These are phyloP conservation scores for Trametes elegans DNA, from an alignment of 768 basidiomycete genomes.

Conservation along the genomic window DNA sequence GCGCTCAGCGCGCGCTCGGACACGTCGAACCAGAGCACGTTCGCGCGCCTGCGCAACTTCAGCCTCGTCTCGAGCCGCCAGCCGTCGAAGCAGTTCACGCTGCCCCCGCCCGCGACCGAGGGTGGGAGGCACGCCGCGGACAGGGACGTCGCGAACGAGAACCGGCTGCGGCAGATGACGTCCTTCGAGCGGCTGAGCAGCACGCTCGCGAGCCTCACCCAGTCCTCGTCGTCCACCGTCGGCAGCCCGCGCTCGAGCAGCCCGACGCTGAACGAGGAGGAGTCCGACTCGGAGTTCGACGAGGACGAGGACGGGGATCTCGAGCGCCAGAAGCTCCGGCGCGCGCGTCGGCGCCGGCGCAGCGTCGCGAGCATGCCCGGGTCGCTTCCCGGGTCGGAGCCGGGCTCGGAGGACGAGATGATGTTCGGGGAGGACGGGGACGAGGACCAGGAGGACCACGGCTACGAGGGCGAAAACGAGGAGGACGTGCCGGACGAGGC, in stretches of 20 bases:
- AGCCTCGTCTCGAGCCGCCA: conserved; percentile 61
- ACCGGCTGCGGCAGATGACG: conserved; percentile 66
- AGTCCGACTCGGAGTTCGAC: conserved; percentile 39
- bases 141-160: conserved; percentile 19
- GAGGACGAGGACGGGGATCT: conserved; percentile 40
- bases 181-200: conserved; percentile 72
- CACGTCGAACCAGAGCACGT: conserved; percentile 66
- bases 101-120: conserved; percentile 32
- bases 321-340: conserved; percentile 39
- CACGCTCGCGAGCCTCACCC: conserved; percentile 50
- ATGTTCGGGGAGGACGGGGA: conserved; percentile 57
- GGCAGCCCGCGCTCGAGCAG: conserved; percentile 56
- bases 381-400: conserved; percentile 48
- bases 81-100: conserved; percentile 28
- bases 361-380: conserved; percentile 89
- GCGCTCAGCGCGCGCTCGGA: conserved; percentile 94
- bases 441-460: conserved; percentile 31
- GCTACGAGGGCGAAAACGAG: conserved; percentile 44
- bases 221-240: conserved; percentile 37
- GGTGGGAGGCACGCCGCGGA: conserved; percentile 12
- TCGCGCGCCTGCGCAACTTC: conserved; percentile 75
- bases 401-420: conserved; percentile 46
- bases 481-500: conserved; percentile 68
- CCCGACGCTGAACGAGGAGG: conserved; percentile 49
- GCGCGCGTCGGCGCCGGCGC: conserved; percentile 45